Base-by-base conservation (phyloP, 768 basidiomycete genomes). In the Xanthoconium stramineum region DNA sequence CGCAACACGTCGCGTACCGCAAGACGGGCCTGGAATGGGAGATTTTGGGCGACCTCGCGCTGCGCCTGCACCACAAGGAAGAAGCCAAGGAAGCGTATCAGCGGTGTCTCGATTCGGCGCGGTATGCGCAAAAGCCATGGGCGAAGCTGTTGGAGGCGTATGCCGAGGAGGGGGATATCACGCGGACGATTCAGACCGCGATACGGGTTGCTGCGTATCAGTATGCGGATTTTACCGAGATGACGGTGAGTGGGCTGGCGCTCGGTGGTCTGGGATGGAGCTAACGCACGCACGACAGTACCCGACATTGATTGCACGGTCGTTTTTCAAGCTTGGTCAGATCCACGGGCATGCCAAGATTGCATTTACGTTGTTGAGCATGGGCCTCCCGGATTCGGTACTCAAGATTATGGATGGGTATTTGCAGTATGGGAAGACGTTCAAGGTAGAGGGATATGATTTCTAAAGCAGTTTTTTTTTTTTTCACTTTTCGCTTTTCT, bases 11-110 rank as follows among this genome's bases (percentile, higher is more conserved):
- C 55, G 94, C 95, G 0, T 99, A 99, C 70, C 85, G 94, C 57
- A 98, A 98, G 77, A 98, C 96, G 0, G 94, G 91, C 0, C 73
- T 92, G 19, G 97, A 99, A 72, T 99, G 97, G 96, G 97, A 98
- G 75, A 96, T 98, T 45, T 78, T 99, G 24, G 97, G 96, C 10
- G 97, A 98, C 67, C 76, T 99, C 20, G 97, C 95, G 9, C 65
- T 89, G 44, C 85, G 97, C n/a, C 71, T 99, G 53, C 91, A 96
- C 66, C 97, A 98, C 76, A 95, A 93, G 71, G 97, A 99, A 67
- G 97, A 99, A 67, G 94, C 94, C 36, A 98, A 99, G 73, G 97
- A 99, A 68, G 95, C 94, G 5, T 99, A 89, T 69, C 94, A 97
- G 68, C 85, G 95, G 10, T 94, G 94, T 72, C 83, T 98, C 36